These are phyloP conservation scores for Lentinula raphanica DNA, from an alignment of 768 basidiomycete species.

Conservation along the genomic window DNA sequence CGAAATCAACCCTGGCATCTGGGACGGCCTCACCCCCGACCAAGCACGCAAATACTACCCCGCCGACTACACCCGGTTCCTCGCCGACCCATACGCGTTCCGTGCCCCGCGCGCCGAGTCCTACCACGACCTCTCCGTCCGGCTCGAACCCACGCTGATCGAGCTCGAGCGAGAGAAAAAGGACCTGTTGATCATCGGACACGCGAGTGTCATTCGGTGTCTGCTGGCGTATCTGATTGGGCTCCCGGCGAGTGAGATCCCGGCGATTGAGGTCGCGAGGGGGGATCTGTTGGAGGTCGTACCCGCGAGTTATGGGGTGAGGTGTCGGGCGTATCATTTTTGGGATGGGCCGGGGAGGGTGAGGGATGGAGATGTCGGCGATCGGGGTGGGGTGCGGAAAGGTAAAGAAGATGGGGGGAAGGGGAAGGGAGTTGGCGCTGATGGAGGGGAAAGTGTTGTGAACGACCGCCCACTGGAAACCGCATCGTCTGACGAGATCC, in stretches of 20 bases:
- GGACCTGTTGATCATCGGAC: conserved; percentile 93
- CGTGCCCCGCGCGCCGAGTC: conserved; percentile 92
- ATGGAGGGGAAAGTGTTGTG: conserved; percentile 12
- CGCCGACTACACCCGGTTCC: conserved; percentile 89
- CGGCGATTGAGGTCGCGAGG: conserved; percentile 93
- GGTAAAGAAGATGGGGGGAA: background rate
- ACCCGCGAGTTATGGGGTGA: conserved; percentile 85
- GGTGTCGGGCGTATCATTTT: conserved; percentile 86
- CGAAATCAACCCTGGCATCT: conserved; percentile 96
- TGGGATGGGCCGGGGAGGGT: conserved; percentile 82
- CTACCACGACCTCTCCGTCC: conserved; percentile 87
- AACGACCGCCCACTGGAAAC: no score
- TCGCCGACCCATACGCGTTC: conserved; percentile 89
- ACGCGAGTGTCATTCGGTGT: conserved; percentile 96
- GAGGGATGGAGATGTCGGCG: conserved; percentile 19
- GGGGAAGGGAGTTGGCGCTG: conserved; percentile 16
- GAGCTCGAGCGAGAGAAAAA: conserved; percentile 93
- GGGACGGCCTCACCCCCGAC: conserved; percentile 92
- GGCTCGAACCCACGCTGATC: conserved; percentile 87
- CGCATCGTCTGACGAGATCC: no score
- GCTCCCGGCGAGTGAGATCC: conserved; percentile 91
- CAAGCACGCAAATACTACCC: conserved; percentile 89
- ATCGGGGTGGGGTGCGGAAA: conserved; percentile 14
- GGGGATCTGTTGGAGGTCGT: conserved; percentile 95
- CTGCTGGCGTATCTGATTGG: conserved; percentile 91